Evolutionary conservation across 176 grass and related monocot species (phyloP).

Genomic region (Oryza officinalis): DNA sequence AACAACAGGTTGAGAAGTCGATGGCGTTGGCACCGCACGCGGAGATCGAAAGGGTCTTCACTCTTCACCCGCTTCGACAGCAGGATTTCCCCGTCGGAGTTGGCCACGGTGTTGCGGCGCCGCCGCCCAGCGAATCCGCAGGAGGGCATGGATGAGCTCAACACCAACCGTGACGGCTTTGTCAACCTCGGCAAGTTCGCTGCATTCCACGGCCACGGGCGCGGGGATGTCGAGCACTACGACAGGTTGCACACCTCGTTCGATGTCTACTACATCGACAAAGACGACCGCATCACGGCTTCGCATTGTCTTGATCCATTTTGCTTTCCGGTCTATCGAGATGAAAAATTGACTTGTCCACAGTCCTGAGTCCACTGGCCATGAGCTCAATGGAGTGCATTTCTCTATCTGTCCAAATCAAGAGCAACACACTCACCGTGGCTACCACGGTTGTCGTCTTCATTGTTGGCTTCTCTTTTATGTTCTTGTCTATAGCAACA

Average conservation of each 20-base stretch:
- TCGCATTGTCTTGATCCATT: too few relatives aligned
- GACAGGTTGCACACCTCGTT: conserved; percentile 73
- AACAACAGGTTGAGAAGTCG: not conserved
- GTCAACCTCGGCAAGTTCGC: conserved; percentile 70
- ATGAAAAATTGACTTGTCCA: too few relatives aligned
- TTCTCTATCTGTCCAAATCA: too few relatives aligned
- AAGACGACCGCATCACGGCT: conserved; percentile 63
- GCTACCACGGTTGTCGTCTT: too few relatives aligned
- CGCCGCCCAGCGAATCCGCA: conserved; percentile 34
- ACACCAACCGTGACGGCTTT: conserved; percentile 69
- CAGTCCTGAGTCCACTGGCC: too few relatives aligned
- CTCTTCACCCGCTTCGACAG: conserved; percentile 86
- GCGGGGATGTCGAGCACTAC: conserved; percentile 20
- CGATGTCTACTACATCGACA: conserved; percentile 66
- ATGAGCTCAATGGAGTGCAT: too few relatives aligned
- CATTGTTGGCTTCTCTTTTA: too few relatives aligned
- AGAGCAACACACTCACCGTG: too few relatives aligned
- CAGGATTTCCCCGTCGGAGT: conserved; percentile 65
- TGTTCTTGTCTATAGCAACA: too few relatives aligned
- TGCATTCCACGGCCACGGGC: conserved; percentile 53
- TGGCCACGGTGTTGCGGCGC: conserved; percentile 41
- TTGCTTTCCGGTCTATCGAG: too few relatives aligned
- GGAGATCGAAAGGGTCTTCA: conserved; percentile 56
- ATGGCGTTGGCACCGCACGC: not conserved
- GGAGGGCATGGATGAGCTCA: conserved; percentile 68